Percentiles rank a stretch among this genome's conserved stretches.
These are phyloP conservation scores for Penicillium rolfsii DNA, from an alignment of 2,329 filamentous ascomycete species.

Conservation along the genomic window DNA sequence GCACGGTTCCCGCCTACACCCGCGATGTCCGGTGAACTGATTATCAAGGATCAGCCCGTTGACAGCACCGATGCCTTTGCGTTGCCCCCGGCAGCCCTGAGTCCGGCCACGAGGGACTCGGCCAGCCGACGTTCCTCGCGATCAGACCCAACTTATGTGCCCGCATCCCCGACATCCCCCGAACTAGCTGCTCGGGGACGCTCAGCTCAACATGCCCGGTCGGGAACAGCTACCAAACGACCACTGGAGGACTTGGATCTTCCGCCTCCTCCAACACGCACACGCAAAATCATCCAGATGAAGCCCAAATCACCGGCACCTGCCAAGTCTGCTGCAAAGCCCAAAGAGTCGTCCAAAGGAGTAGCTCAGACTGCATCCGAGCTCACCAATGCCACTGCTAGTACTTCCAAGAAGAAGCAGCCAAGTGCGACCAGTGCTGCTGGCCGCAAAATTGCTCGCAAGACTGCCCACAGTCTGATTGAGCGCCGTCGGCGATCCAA, in stretches of 20 bases:
- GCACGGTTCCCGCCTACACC: slow-evolving; percentile 43
- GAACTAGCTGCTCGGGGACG: slow-evolving; percentile 30
- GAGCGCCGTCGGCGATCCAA: slow-evolving; percentile 87
- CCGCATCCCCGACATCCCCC: slow-evolving; percentile 42
- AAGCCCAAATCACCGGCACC: slow-evolving; percentile 64
- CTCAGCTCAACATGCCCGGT: slow-evolving; percentile 29
- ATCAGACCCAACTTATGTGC: slow-evolving; percentile 36
- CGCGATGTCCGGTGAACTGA: slow-evolving; percentile 45
- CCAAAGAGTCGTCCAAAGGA: slow-evolving; percentile 33
- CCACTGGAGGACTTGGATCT: slow-evolving; percentile 66
- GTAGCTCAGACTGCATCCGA: slow-evolving; percentile 21
- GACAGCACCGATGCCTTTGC: slow-evolving; percentile 41
- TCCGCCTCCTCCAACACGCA: slow-evolving; percentile 87
- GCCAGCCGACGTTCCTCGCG: slow-evolving; percentile 35
- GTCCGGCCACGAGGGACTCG: slow-evolving; percentile 28
- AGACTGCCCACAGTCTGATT: slow-evolving; percentile 94
- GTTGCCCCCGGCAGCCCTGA: slow-evolving; percentile 43
- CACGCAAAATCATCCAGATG: slow-evolving; percentile 98
- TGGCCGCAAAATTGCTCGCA: slow-evolving; percentile 91
- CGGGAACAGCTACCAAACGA: slow-evolving; percentile 44
- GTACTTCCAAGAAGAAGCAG: slow-evolving; percentile 72
- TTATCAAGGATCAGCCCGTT: slow-evolving; percentile 40
- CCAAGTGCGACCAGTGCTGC: slow-evolving; percentile 76
- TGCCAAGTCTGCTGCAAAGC: slow-evolving; percentile 46
- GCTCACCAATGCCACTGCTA: slow-evolving; percentile 26